Evolutionary conservation across 2,329 filamentous ascomycete species (phyloP), one percentile per base, ranked within the genome.

Genomic region (Madurella fahalii): DNA sequence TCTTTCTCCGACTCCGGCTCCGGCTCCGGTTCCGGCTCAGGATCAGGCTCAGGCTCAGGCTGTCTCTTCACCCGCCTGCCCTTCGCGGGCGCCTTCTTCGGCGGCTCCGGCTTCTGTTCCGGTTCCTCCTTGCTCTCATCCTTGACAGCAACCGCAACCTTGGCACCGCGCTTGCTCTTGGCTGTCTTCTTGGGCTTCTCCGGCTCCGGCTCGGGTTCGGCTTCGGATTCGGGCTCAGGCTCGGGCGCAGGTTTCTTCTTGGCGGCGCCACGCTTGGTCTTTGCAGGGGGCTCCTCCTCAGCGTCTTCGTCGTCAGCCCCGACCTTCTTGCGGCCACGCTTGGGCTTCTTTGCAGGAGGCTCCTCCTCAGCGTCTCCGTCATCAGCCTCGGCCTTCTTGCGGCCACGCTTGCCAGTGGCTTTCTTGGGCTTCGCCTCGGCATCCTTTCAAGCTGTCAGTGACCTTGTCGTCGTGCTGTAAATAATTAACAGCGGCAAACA

Each of bases 311-410:
- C 65, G 8, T 64, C 61, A 40, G 53, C 61, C 8, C 57, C 60
- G 9, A 62, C 67, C 64, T 71, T 73, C 65, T 69, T 69, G 59
- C 67, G 68, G 40, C 60, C 40, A 53, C 62, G 31, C 60, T 61
- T 72, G 48, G 65, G n/a, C n/a, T n/a, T 74, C 63, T 75, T 75
- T 58, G 71, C 69, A n/a, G 69, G 68, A 37, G 43, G 47, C 40
- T 50, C 50, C 39, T 69, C 60, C 9, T 60, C 58, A 9, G 58
- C 58, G 5, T 63, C 65, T 11, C 66, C 67, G n/a, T 69, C 65
- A 8, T 64, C 61, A 40, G 53, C 61, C 8, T 58, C 60, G 9
- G 62, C 67, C 64, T 71, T 73, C 65, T 69, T 69, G 59, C 67
- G 68, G 42, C 68, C 64, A 30, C 71, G 69, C 65, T 75, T 74